Base-by-base conservation (phyloP, 1,284 basidiomycete genomes). In the Marasmius sp. region DNA sequence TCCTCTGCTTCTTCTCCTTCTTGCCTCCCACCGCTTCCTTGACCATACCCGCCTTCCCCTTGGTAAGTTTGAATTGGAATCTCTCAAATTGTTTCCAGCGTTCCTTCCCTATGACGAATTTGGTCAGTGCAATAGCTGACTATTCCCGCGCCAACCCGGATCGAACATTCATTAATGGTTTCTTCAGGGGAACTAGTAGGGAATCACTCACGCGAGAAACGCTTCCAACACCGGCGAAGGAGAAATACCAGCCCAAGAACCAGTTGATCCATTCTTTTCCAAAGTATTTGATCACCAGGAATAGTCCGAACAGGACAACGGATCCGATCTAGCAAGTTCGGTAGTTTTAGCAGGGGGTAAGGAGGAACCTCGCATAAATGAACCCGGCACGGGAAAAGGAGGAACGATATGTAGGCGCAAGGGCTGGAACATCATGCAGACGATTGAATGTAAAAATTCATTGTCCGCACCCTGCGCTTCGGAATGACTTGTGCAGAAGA, bases 251-350 rank as follows among this genome's bases (percentile, higher is more conserved):
- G n/a, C 83, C 85, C 20, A 94, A 76, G 1, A 92, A 64, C 79
- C 81, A 85, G 71, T 94, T 94, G 65, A 97, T 88, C 89, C 92
- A 94, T 67, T 88, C 85, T 68, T 84, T 87, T 47, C 93, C 92
- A 49, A 93, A 75, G 71, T 90, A 95, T 70, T 88, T 89, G 66
- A 95, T 83, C 41, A 89, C 75, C 54, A 85, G 69, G 70, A 92
- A 95, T 57, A 94, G 74, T 6, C 86, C 83, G 64, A 90, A 78
- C 34, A 95, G 78, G 20, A 83, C 81, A 3, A 77, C 76, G 1
- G 89, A 92, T 7, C 88, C 91, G 61, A 90, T 73, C 89, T 92
- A 66, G 14, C 7, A 7, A 54, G 20, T n/a, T 54, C 20, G n/a
- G 45, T 38, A 34, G 14, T 36, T 34, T n/a, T 9, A 12, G 47